These are phyloP conservation scores for Mycena olivaceomarginata DNA, from an alignment of 768 basidiomycete species.

Conservation along the genomic window DNA sequence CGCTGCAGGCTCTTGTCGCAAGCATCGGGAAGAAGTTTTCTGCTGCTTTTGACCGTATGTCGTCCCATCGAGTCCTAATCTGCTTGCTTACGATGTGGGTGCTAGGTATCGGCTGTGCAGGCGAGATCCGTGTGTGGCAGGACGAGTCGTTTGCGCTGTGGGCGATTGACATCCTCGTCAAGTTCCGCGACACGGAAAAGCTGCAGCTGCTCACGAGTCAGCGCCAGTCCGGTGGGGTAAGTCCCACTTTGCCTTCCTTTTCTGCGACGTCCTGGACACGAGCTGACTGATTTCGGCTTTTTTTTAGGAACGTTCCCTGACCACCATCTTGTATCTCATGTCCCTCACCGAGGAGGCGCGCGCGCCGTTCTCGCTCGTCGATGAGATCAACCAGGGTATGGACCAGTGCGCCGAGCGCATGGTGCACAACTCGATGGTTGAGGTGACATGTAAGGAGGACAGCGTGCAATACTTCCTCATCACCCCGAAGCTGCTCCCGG, in stretches of 20 bases:
- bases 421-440: constrained; percentile 97
- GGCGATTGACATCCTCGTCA: constrained; percentile 97
- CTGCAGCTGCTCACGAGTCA: constrained; percentile 91
- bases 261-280: neutral
- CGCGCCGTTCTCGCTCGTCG: constrained; percentile 97
- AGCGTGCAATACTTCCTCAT: constrained; percentile 99
- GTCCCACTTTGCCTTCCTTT: constrained; percentile 50
- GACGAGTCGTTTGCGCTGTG: constrained; percentile 95
- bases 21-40: constrained; percentile 93
- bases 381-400: constrained; percentile 99
- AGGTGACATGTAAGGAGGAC: constrained; percentile 92
- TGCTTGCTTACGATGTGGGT: constrained; percentile 6
- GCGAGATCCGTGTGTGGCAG: constrained; percentile 88
- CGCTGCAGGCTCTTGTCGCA: constrained; percentile 82
- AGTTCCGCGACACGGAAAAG: constrained; percentile 94
- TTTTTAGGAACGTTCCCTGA: constrained; percentile 93
- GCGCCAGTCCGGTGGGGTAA: constrained; percentile 96
- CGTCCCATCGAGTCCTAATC: neutral
- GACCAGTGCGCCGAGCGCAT: constrained; percentile 95
- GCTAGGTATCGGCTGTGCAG: constrained; percentile 92
- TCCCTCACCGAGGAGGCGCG: constrained; percentile 94
- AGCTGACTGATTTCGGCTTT: constrained; percentile 17
- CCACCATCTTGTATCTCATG: constrained; percentile 98
- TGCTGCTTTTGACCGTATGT: constrained; percentile 92
- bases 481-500: constrained; percentile 96